Conservation (phyloP, 768 basidiomycete species). For the Boletellus ananas region DNA sequence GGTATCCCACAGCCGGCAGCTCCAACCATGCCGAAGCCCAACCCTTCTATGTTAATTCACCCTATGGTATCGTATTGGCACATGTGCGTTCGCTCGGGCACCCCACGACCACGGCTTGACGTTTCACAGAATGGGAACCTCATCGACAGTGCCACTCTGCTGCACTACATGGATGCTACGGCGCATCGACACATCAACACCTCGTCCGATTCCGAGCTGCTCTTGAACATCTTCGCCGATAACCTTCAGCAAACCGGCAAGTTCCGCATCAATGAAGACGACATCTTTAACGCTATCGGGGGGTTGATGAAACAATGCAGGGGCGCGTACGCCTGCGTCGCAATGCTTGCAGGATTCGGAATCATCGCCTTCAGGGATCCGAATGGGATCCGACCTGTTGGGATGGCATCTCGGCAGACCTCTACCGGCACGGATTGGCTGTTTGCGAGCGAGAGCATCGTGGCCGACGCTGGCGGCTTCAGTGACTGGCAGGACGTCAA, state of each 20-base stretch:
- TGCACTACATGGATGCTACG: slow-evolving; percentile 91
- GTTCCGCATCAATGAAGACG: slow-evolving; percentile 98
- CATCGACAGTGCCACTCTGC: slow-evolving; percentile 84
- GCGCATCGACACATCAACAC: slow-evolving; percentile 99
- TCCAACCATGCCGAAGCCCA: slow-evolving; percentile 97
- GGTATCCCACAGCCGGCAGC: slow-evolving; percentile 97
- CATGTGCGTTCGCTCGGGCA: slow-evolving; percentile 58
- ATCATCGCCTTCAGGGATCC: slow-evolving; percentile 98
- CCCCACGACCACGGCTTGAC: slow-evolving; percentile 1
- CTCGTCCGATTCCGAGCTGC: slow-evolving; percentile 93
- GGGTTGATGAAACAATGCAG: slow-evolving; percentile 84
- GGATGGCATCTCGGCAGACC: slow-evolving; percentile 68
- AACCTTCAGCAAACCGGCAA: slow-evolving; percentile 98
- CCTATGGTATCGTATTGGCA: slow-evolving; percentile 96
- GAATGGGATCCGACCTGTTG: slow-evolving; percentile 93
- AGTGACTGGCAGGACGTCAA: slow-evolving; percentile 90
- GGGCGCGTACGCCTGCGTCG: slow-evolving; percentile 95
- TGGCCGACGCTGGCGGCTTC: slow-evolving; percentile 92
- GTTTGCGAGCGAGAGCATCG: slow-evolving; percentile 93
- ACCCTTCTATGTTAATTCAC: slow-evolving; percentile 99
- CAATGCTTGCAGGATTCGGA: slow-evolving; percentile 99
- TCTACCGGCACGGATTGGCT: slow-evolving; percentile 75
- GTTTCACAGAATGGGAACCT: slow-evolving; percentile 87
- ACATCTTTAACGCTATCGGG: slow-evolving; percentile 92
- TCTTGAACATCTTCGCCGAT: slow-evolving; percentile 96